Evolutionary conservation across 139 green algal species (phyloP).

Genomic region (Micractinium conductrix): DNA sequence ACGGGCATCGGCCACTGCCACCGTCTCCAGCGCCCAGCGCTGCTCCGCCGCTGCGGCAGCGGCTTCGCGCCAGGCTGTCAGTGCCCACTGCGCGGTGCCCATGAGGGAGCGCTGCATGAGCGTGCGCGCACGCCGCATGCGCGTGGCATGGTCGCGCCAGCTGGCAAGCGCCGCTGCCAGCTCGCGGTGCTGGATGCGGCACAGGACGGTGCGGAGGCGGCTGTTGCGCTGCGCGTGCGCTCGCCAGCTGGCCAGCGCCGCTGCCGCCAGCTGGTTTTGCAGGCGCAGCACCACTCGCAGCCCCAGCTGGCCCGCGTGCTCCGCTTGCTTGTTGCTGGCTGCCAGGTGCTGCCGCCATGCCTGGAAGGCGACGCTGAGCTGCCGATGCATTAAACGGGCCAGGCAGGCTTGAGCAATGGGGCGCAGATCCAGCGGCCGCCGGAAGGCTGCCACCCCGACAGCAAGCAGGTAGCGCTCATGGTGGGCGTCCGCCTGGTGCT

Average conservation of each 20-base stretch:
- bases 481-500: not conserved
- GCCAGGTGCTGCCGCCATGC: constrained; percentile 9
- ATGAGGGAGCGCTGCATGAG: constrained; percentile 29
- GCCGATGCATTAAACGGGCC: constrained; percentile 23
- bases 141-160: constrained; percentile 1
- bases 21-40: constrained; percentile 23
- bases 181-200: constrained; percentile 13
- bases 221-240: not conserved
- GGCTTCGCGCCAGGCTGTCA: constrained; percentile 21
- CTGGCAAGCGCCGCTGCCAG: constrained; percentile 18
- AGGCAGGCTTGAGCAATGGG: not conserved
- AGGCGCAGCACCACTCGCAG: constrained; percentile 5
- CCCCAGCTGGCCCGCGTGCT: not conserved
- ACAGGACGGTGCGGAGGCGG: constrained; percentile 17
- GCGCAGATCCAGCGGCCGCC: not conserved
- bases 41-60: not conserved
- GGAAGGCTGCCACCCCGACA: not conserved
- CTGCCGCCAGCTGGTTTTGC: constrained; percentile 17
- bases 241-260: not conserved
- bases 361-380: constrained; percentile 29
- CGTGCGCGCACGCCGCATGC: not conserved
- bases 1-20: not conserved
- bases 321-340: not conserved
- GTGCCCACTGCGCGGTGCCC: constrained; percentile 15
- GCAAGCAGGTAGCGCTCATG: not conserved